Conservation (phyloP, 208 protist species). For the Trypanosoma theileri region DNA sequence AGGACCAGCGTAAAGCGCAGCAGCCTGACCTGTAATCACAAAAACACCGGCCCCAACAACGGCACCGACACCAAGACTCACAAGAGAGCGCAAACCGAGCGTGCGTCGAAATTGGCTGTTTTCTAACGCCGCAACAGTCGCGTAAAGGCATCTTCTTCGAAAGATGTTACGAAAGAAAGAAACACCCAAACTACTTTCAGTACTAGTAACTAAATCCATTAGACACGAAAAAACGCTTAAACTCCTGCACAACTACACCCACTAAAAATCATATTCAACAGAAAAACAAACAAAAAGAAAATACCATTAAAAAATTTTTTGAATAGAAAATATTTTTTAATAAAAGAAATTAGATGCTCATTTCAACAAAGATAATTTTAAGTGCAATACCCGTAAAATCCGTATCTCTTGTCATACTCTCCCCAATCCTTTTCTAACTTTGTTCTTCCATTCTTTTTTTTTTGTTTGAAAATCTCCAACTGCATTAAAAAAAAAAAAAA, state of each 20-base stretch:
- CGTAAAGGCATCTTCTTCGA: constrained; percentile 25
- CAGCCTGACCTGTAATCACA: constrained; percentile 48
- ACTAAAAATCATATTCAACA: neutral
- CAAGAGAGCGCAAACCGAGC: constrained; percentile 26
- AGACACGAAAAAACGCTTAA: neutral
- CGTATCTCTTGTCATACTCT: neutral
- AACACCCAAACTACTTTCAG: constrained; percentile 16
- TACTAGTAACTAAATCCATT: constrained; percentile 29
- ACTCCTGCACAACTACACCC: neutral
- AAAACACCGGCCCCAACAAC: constrained; percentile 49
- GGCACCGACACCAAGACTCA: constrained; percentile 36
- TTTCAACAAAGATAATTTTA: neutral
- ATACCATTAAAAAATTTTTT: neutral
- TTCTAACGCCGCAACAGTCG: constrained; percentile 21
- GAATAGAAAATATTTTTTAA: neutral
- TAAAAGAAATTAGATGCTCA: neutral
- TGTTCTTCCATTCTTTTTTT: neutral
- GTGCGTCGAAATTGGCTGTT: constrained; percentile 31
- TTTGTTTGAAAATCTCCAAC: neutral
- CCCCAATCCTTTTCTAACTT: neutral
- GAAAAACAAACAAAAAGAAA: neutral
- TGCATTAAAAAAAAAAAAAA: too few relatives aligned
- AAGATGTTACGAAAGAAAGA: constrained; percentile 25
- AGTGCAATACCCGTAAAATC: neutral
- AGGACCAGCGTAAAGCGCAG: constrained; percentile 39